Evolutionary conservation across 1,139 yeast species (phyloP).

Genomic region (Arxiozyma slooffiae): DNA sequence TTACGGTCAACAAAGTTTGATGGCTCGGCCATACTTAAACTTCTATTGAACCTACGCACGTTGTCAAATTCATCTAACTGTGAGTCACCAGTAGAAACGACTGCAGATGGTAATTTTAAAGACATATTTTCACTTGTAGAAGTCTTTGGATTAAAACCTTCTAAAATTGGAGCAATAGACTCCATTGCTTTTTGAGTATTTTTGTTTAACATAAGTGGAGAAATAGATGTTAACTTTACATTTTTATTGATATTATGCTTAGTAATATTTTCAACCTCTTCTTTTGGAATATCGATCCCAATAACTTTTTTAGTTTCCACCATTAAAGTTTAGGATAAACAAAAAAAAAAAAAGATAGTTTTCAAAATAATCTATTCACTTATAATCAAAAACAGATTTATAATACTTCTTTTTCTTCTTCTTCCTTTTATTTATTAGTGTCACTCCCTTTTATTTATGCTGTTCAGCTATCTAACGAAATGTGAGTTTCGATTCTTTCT

Average conservation of each 20-base stretch:
- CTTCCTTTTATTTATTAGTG: too few species aligned
- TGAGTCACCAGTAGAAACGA: constrained; percentile 17
- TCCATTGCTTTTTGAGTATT: constrained; percentile 53
- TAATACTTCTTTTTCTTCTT: neutral
- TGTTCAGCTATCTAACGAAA: neutral
- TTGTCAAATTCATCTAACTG: constrained; percentile 21
- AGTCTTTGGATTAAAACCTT: constrained; percentile 62
- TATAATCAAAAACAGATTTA: neutral
- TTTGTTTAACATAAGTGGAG: constrained; percentile 29
- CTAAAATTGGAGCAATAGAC: constrained; percentile 67
- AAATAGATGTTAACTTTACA: constrained; percentile 18
- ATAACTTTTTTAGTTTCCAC: constrained; percentile 2
- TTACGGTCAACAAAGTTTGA: neutral
- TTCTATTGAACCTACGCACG: constrained; percentile 20
- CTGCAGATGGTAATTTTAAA: constrained; percentile 32
- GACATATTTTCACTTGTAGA: constrained; percentile 47
- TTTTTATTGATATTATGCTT: neutral
- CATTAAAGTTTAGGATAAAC: neutral
- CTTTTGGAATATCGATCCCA: constrained; percentile 4
- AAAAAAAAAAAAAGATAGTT: neutral
- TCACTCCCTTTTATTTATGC: neutral
- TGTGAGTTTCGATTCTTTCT: too few species aligned
- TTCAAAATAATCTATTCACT: neutral
- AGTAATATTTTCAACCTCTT: neutral
- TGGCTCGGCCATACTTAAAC: constrained; percentile 13